Conservation (phyloP, 352 stramenopile genomes). For the Phytophthora fragariaefolia region DNA sequence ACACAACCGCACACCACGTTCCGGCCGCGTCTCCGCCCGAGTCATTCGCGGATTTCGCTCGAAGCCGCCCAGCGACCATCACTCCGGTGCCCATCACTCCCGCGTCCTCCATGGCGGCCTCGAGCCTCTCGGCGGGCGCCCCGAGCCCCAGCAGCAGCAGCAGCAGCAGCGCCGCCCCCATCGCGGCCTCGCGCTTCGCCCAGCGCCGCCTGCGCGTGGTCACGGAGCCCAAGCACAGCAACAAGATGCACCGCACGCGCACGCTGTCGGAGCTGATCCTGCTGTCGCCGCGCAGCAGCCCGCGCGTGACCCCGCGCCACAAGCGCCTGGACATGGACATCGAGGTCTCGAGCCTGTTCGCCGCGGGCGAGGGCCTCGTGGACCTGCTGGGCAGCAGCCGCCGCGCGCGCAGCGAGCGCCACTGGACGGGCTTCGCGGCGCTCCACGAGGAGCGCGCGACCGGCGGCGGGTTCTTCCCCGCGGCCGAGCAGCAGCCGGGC, state of each 20-base stretch:
- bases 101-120: constrained; percentile 27
- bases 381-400: constrained; percentile 56
- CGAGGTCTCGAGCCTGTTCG: constrained; percentile 75
- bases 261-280: constrained; percentile 82
- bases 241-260: constrained; percentile 86
- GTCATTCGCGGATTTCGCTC: constrained; percentile 50
- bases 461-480: constrained; percentile 28
- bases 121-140: constrained; percentile 23
- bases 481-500: constrained; percentile 17
- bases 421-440: constrained; percentile 36
- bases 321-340: constrained; percentile 89
- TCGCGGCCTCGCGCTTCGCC: constrained; percentile 53
- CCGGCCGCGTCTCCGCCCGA: constrained; percentile 2
- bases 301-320: constrained; percentile 61
- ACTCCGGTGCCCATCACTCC: constrained; percentile 5
- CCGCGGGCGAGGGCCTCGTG: constrained; percentile 70
- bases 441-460: constrained; percentile 30
- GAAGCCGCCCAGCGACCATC: constrained; percentile 26
- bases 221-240: constrained; percentile 84
- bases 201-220: constrained; percentile 76
- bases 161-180: constrained; percentile 16
- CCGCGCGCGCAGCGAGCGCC: constrained; percentile 32
- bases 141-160: constrained; percentile 39
- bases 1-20: constrained; percentile 7
- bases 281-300: constrained; percentile 67